Conservation (phyloP, 2,329 filamentous ascomycete species). For the Fusarium sp. region DNA sequence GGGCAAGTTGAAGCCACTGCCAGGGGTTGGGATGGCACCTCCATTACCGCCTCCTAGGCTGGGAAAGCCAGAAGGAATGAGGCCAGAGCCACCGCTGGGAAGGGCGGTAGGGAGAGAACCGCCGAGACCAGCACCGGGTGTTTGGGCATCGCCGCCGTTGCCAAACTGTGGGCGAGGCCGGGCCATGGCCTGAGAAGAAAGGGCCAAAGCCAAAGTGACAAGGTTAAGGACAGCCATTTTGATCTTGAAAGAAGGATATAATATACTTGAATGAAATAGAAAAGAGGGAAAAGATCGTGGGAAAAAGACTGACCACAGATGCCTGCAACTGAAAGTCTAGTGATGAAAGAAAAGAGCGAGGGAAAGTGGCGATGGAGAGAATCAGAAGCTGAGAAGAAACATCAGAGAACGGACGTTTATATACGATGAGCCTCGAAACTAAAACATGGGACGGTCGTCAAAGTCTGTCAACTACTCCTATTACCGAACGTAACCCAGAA, state of each 20-base stretch:
- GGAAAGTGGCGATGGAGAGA: slow-evolving; percentile 37
- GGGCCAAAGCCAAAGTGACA: slow-evolving; percentile 41
- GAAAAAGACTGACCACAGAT: slow-evolving; percentile 41
- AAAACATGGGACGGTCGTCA: slow-evolving; percentile 11
- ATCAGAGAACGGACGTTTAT: slow-evolving; percentile 31
- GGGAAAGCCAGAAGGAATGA: slow-evolving; percentile 5
- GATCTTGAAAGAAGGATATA: slow-evolving; percentile 12
- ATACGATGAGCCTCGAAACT: background rate
- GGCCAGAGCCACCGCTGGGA: slow-evolving; percentile 12
- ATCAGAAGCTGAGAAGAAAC: slow-evolving; percentile 8
- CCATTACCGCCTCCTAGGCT: background rate
- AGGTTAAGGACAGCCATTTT: slow-evolving; percentile 42
- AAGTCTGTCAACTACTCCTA: slow-evolving; percentile 13
- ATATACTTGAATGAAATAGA: slow-evolving; percentile 6
- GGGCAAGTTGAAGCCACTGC: background rate
- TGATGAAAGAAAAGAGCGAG: slow-evolving; percentile 36
- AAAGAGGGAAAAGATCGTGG: slow-evolving; percentile 26
- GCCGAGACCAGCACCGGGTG: slow-evolving; percentile 26
- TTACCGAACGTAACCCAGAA: slow-evolving; percentile 10
- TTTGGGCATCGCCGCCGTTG: slow-evolving; percentile 8
- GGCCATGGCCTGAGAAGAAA: slow-evolving; percentile 34
- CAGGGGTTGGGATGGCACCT: background rate
- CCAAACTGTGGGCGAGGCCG: slow-evolving; percentile 27
- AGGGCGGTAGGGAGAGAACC: slow-evolving; percentile 6
- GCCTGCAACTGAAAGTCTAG: slow-evolving; percentile 42